Base-by-base conservation (phyloP, 306 rosid species). In the Mimosa bimucronata region DNA sequence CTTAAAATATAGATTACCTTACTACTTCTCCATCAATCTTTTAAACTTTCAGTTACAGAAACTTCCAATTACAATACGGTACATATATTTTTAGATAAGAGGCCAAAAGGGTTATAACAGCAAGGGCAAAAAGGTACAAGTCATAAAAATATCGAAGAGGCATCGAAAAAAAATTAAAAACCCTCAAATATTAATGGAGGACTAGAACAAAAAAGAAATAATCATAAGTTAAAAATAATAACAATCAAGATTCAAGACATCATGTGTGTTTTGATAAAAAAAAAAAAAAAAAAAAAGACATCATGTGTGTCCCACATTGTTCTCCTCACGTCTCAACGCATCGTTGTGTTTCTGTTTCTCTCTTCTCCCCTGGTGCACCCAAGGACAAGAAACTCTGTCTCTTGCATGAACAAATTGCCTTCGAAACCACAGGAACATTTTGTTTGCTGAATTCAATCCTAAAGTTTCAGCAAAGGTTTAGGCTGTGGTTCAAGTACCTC, bases 261-360 rank as follows among this genome's bases (percentile, higher is more conserved):
- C 29, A 48, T 48, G 82, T 88, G 85, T 71, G 85, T 82, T n/a
- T n/a, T n/a, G n/a, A n/a, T n/a, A n/a, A n/a, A n/a, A n/a, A n/a
- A n/a, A n/a, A n/a, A n/a, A n/a, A n/a, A n/a, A n/a, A n/a, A n/a
- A n/a, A n/a, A n/a, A n/a, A 78, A 70, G 45, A n/a, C 67, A 84
- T 71, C 29, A 48, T 48, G 82, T 88, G 85, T 71, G 85, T 82
- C 88, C 88, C 74, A 72, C 74, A 64, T 45, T 79, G 80, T 82
- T 86, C 86, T 82, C 91, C 88, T 57, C 89, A 84, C 86, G 80
- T 83, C 87, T 78, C 73, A 64, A 76, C 81, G 76, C 78, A 48
- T 67, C 71, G 52, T 74, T 72, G 68, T 82, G 79, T 71, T 66
- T 84, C 88, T 87, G 38, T 34, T 34, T 34, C 38, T 34, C 38